Evolutionary conservation across 1,139 yeast species (phyloP), one percentile per base, ranked within the genome.

Genomic region (Saccharomyces hybrid): DNA sequence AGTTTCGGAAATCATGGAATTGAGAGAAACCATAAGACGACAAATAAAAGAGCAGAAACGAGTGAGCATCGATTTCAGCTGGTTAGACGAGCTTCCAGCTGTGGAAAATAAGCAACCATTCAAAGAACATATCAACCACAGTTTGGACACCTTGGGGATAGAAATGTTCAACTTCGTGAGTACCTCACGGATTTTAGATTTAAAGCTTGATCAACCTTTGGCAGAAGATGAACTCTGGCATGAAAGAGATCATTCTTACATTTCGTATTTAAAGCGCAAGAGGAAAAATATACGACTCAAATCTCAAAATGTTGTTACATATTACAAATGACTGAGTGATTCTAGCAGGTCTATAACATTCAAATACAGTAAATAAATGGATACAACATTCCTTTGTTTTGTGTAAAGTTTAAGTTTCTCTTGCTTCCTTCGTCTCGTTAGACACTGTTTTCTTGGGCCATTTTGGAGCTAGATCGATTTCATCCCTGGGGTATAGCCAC

Each of bases 391-490:
- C 44, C 3, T 38, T 20, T 13, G 25, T 14, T 25, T 20, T 38
- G 25, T 9, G 2, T n/a, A 16, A 16, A 9, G 6, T 11, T 20
- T 8, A 20, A 9, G 25, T 47, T 25, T 25, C 16, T 14, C 23
- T 25, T 25, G 30, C 25, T 47, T 47, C 32, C 20, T 11, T 16
- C 14, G 5, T 6, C 32, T 28, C 16, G n/a, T 41, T 20, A 2
- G 38, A 14, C 9, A 49, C 34, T 14, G 28, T 20, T 11, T 47
- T 28, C 47, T 47, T 41, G 4, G 95, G 96, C 97, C 97, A 90
- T 66, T 89, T 88, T 1, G 77, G 74, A 0, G 84, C 96, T 53
- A 70, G 63, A 63, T 91, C 98, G 13, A 93, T 87, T 31, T 77
- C 73, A 1, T 74, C 75, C 11, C 78, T 73, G 0, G 99, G 99